phyloP scores from a whole-genome alignment of 1,284 basidiomycete species.

The Cutaneotrichosporon cutaneum region DNA sequence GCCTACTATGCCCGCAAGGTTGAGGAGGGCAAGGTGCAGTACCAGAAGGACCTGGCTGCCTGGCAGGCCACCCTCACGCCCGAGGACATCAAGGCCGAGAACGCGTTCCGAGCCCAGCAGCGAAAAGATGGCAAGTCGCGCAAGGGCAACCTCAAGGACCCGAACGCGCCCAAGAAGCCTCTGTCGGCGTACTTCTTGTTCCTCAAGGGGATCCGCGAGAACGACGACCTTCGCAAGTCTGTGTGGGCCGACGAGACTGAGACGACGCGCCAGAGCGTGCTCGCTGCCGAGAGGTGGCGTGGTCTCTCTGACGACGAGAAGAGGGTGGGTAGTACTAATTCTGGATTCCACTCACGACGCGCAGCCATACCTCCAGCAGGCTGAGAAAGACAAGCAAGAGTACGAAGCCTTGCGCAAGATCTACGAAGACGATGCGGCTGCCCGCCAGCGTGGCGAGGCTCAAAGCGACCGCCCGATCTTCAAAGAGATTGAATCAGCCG shows the following conservation, averaged over 20 bases:
- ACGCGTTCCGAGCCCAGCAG: slow-evolving; percentile 84
- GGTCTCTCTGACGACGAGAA: slow-evolving; percentile 87
- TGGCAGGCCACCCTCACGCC: slow-evolving; percentile 90
- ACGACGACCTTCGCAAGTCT: slow-evolving; percentile 64
- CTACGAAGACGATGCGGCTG: slow-evolving; percentile 76
- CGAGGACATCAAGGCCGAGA: slow-evolving; percentile 92
- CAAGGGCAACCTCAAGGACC: slow-evolving; percentile 93
- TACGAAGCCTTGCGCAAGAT: slow-evolving; percentile 76
- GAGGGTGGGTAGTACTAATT: slow-evolving; percentile 61
- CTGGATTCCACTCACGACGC: neutral
- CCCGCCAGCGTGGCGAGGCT: slow-evolving; percentile 57
- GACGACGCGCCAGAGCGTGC: slow-evolving; percentile 90
- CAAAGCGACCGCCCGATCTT: slow-evolving; percentile 58
- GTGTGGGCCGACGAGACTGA: slow-evolving; percentile 92
- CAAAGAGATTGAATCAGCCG: slow-evolving; percentile 21
- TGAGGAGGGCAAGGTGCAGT: slow-evolving; percentile 74
- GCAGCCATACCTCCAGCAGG: slow-evolving; percentile 83
- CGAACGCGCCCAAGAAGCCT: slow-evolving; percentile 94
- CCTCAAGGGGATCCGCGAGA: slow-evolving; percentile 78
- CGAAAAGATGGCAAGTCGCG: slow-evolving; percentile 89
- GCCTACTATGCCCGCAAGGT: slow-evolving; percentile 81
- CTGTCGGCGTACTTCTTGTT: slow-evolving; percentile 94
- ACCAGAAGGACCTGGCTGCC: slow-evolving; percentile 72
- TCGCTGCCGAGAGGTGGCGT: slow-evolving; percentile 89
- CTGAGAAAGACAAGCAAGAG: slow-evolving; percentile 87